Evolutionary conservation across 495 filamentous ascomycete genomes (phyloP).

Genomic region (Aspergillus diversus): DNA sequence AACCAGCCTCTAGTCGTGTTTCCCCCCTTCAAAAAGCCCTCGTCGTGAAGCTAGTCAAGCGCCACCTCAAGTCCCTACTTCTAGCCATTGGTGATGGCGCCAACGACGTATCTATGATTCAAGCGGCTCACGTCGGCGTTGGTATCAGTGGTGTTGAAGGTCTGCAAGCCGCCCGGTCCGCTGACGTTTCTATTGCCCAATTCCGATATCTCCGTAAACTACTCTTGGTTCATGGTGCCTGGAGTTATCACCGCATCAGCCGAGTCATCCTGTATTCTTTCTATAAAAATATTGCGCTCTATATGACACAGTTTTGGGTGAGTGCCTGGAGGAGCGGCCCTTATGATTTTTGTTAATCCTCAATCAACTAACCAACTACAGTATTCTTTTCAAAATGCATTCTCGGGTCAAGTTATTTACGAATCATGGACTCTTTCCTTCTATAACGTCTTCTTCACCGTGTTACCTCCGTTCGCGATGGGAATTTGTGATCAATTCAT

Average conservation of each 20-base stretch:
- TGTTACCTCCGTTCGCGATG: constrained; percentile 90
- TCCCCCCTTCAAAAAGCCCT: constrained; percentile 98
- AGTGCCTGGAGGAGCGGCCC: constrained; percentile 28
- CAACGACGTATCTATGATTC: constrained; percentile 99
- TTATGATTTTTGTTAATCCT: neutral
- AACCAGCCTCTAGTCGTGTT: constrained; percentile 65
- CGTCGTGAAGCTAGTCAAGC: constrained; percentile 98
- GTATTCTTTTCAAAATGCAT: constrained; percentile 98
- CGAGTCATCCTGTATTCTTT: constrained; percentile 98
- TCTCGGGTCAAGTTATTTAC: constrained; percentile 97
- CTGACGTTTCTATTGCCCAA: constrained; percentile 94
- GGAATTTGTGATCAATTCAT: constrained; percentile 99
- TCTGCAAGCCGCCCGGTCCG: constrained; percentile 95
- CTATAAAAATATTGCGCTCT: constrained; percentile 98
- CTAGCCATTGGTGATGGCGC: constrained; percentile 97
- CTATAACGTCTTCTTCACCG: constrained; percentile 99
- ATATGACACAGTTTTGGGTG: constrained; percentile 99
- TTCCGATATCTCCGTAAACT: constrained; percentile 96
- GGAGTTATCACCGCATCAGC: constrained; percentile 96
- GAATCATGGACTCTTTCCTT: constrained; percentile 99
- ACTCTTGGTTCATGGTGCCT: constrained; percentile 92
- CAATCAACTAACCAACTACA: constrained; percentile 47
- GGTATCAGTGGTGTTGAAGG: constrained; percentile 98
- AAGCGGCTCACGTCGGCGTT: constrained; percentile 97
- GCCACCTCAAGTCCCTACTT: constrained; percentile 87